Conservation (phyloP, 2,329 filamentous ascomycete species). For the Coniochaeta sp. region DNA sequence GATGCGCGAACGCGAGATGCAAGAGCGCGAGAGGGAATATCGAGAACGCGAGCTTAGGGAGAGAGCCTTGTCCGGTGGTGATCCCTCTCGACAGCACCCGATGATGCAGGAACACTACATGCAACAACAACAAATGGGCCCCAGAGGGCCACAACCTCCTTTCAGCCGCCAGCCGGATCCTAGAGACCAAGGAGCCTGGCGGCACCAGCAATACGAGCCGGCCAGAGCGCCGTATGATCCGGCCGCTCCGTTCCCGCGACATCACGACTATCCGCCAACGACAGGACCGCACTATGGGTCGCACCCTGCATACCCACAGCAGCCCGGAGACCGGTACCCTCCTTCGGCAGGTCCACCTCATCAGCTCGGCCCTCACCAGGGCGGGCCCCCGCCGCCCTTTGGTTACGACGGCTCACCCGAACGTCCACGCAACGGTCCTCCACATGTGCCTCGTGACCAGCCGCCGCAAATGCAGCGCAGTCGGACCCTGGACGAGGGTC, state of each 20-base stretch:
- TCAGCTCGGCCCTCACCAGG: conserved; percentile 23
- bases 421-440: conserved; percentile 33
- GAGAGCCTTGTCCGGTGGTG: conserved; percentile 40
- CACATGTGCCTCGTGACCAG: conserved; percentile 23
- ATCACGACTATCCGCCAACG: conserved; percentile 40
- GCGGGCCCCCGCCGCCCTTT: conserved; percentile 21
- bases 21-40: conserved; percentile 29
- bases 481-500: conserved; percentile 38
- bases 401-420: conserved; percentile 38
- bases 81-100: conserved; percentile 34
- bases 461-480: conserved; percentile 25
- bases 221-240: conserved; percentile 33
- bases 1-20: conserved; percentile 18
- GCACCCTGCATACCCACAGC: conserved; percentile 27
- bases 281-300: conserved; percentile 29
- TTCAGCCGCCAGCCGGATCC: conserved; percentile 36
- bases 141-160: conserved; percentile 19
- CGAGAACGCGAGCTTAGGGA: conserved; percentile 32
- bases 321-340: conserved; percentile 31
- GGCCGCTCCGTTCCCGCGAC: conserved; percentile 32
- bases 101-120: conserved; percentile 38
- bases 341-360: conserved; percentile 21
- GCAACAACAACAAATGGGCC: conserved; percentile 25
- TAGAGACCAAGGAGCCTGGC: conserved; percentile 30
- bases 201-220: conserved; percentile 32